Evolutionary conservation across 352 stramenopile genomes (phyloP), one percentile per base, ranked within the genome.

Genomic region (Phytopythium montanum): DNA sequence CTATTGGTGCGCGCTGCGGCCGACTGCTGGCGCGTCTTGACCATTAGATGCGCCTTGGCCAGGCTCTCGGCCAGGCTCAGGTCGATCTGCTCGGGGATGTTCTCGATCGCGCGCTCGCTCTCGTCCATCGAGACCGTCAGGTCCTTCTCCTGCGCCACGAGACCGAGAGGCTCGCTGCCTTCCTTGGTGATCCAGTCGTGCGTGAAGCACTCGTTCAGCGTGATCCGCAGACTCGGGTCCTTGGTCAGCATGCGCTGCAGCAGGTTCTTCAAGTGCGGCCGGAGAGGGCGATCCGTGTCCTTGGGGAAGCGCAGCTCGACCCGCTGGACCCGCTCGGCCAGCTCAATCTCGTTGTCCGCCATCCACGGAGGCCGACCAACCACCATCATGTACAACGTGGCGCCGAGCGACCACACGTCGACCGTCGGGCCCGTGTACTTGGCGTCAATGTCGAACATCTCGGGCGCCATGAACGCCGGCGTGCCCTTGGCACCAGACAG

Each of bases 151-250:
- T 78, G 60, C 7, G 54, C 73, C 13, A 69, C 72, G 16, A 82
- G 38, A 23, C 72, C 65, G 33, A 94, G 75, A 14, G 87, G 85
- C n/a, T 97, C 87, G 23, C 85, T 95, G 18, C 91, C 91, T 70
- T 97, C 91, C n/a, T 96, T 92, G 10, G 91, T 97, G 56, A 91
- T 87, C 91, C 91, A 97, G 54, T 97, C 91, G 64, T 97, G 91
- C 19, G 75, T 84, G 62, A 97, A 97, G 45, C 89, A 89, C 19
- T 95, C 84, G 19, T 75, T 78, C 7, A 97, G 57, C 18, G 79
- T 76, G 51, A 94, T 90, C 19, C 91, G 80, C n/a, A 89, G 64
- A 1, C 75, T 73, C 26, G 88, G 88, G 56, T 96, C 82, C 54
- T 97, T 97, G 0, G 86, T 94, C 12, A 97, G 75, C 87, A 97